A percentile compares a stretch with the other conserved stretches of the same genome.
These are phyloP conservation scores for Lobosporangium transversale DNA, from an alignment of 192 early-diverging fungal genomes.

Conservation along the genomic window DNA sequence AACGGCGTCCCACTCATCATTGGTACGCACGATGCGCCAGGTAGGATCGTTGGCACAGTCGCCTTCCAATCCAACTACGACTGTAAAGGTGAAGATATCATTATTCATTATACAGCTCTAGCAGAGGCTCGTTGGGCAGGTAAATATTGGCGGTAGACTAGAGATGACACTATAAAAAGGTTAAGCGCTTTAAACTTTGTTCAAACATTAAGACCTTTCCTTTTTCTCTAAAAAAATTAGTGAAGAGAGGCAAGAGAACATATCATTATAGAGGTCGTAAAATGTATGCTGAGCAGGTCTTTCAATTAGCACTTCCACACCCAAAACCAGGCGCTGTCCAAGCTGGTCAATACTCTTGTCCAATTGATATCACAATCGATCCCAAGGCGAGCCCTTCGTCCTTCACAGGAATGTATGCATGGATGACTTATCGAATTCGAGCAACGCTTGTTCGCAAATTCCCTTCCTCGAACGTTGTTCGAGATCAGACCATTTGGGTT, in stretches of 20 bases:
- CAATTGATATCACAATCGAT: conserved; percentile 8
- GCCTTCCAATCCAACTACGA: conserved; percentile 24
- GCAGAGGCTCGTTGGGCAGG: conserved; percentile 10
- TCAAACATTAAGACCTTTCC: no score
- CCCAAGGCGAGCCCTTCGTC: conserved; percentile 7
- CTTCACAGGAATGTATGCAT: not conserved
- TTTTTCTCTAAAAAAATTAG: no score
- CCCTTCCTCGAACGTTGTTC: conserved; percentile 2
- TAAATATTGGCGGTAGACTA: no score
- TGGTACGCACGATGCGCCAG: conserved; percentile 3
- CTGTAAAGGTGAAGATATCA: conserved; percentile 24
- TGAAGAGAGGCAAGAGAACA: no score
- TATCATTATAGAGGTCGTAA: not conserved
- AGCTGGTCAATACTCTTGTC: conserved; percentile 6
- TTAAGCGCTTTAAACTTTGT: no score
- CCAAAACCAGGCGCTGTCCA: not conserved
- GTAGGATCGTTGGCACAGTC: conserved; percentile 2
- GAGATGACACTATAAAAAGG: no score
- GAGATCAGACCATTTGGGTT: not conserved
- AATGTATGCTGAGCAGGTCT: not conserved
- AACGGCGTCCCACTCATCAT: conserved; percentile 5
- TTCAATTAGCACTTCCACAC: not conserved
- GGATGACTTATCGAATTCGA: not conserved
- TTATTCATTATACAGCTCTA: conserved; percentile 13
- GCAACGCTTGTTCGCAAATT: conserved; percentile 4